These are phyloP conservation scores for Annulohypoxylon moriforme DNA, from an alignment of 495 filamentous ascomycete genomes.

Conservation along the genomic window DNA sequence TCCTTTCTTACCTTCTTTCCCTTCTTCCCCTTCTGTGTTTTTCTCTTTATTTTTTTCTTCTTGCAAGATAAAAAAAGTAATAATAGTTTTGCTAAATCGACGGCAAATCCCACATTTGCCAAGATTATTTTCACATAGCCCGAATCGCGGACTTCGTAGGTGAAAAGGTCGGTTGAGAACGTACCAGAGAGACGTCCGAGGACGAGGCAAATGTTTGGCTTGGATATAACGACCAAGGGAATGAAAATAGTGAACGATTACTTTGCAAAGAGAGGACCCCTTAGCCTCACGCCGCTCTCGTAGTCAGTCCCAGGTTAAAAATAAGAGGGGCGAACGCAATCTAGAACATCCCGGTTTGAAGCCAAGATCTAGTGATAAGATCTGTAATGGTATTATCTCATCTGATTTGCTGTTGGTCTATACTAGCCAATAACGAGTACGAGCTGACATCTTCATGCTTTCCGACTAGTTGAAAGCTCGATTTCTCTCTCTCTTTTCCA, in stretches of 20 bases:
- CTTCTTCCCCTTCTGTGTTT: background rate
- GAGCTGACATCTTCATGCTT: slow-evolving; percentile 29
- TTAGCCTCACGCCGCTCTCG: background rate
- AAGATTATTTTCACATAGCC: background rate
- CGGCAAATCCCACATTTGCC: background rate
- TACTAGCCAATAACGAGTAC: slow-evolving; percentile 19
- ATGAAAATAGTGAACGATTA: background rate
- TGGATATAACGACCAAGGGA: background rate
- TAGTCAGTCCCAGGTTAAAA: background rate
- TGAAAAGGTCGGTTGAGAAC: background rate
- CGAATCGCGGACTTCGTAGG: too few relatives aligned
- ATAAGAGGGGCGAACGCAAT: background rate
- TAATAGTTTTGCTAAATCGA: background rate
- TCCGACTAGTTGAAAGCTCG: slow-evolving; percentile 2
- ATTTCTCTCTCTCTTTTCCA: background rate
- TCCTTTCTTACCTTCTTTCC: background rate
- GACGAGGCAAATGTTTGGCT: slow-evolving; percentile 5
- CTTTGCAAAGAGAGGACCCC: background rate
- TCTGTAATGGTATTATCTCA: slow-evolving; percentile 35
- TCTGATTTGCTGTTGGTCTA: slow-evolving; percentile 28
- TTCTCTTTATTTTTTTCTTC: too few relatives aligned
- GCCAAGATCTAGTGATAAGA: slow-evolving; percentile 31
- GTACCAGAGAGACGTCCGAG: too few relatives aligned
- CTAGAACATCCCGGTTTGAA: slow-evolving; percentile 20
- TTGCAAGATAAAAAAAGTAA: too few relatives aligned